Evolutionary conservation across 495 filamentous ascomycete species (phyloP).

Genomic region (Jackrogersella minutella): DNA sequence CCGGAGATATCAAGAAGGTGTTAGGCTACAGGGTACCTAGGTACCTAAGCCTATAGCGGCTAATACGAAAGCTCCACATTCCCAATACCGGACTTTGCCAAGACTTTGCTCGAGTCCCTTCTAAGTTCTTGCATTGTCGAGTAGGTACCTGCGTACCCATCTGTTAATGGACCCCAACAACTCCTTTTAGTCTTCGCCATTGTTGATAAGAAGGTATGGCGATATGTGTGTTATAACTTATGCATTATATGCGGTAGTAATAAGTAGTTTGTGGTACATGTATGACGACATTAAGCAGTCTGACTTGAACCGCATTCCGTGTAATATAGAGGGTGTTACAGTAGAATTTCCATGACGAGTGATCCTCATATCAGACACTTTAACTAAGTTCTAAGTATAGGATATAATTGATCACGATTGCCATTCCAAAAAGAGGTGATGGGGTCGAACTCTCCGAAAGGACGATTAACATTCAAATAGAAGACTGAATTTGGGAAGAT

Average conservation of each 20-base stretch:
- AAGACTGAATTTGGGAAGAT: too few relatives aligned
- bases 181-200: too few relatives aligned
- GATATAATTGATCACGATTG: background rate
- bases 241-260: too few relatives aligned
- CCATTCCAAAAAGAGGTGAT: constrained; percentile 3
- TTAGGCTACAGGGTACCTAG: too few relatives aligned
- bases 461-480: background rate
- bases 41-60: constrained; percentile 20
- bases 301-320: background rate
- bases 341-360: background rate
- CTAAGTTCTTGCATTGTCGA: background rate
- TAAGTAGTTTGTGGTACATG: too few relatives aligned
- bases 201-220: background rate
- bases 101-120: constrained; percentile 11
- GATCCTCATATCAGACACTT: too few relatives aligned
- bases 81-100: constrained; percentile 18
- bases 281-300: constrained; percentile 14
- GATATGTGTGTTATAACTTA: too few relatives aligned
- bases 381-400: too few relatives aligned
- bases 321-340: background rate
- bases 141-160: background rate
- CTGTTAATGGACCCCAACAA: background rate
- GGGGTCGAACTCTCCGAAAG: constrained; percentile 3
- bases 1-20: constrained; percentile 27
- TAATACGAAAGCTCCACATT: constrained; percentile 19